Percentiles rank a stretch among this genome's conserved stretches.
Evolutionary conservation across 495 filamentous ascomycete genomes (phyloP).

Genomic region (Pseudevernia furfuracea): DNA sequence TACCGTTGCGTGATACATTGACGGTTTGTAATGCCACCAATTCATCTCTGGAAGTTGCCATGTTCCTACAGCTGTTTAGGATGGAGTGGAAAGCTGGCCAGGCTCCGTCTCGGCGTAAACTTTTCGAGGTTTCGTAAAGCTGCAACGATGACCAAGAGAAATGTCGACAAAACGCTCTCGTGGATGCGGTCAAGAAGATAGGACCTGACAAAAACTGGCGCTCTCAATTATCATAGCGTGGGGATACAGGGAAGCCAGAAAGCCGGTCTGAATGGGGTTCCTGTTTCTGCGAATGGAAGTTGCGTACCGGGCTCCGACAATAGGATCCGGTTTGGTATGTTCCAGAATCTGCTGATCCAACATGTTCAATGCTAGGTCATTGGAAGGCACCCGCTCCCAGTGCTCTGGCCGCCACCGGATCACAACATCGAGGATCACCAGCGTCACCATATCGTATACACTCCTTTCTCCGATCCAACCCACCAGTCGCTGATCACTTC

Average conservation of each 20-base stretch:
- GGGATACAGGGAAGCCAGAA: not conserved
- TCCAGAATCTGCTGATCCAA: not conserved
- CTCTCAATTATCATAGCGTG: no score
- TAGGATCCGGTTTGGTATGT: not conserved
- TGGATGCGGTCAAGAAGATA: no score
- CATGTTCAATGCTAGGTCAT: not conserved
- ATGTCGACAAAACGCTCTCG: not conserved
- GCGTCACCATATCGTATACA: not conserved
- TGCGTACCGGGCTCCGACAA: not conserved
- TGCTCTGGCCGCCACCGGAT: not conserved
- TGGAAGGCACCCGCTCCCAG: not conserved
- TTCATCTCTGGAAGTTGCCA: not conserved
- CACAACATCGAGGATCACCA: not conserved
- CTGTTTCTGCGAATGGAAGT: not conserved
- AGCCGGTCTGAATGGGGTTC: not conserved
- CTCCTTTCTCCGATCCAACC: not conserved
- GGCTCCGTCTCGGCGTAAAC: not conserved
- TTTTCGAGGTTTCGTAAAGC: not conserved
- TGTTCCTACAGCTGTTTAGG: not conserved
- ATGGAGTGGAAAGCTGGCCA: not conserved
- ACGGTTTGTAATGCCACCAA: not conserved
- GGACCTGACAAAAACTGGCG: not conserved
- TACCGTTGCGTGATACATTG: not conserved
- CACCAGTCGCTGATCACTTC: conserved; percentile 1
- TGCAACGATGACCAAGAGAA: not conserved